Evolutionary conservation across 306 rosid species (phyloP).

Genomic region (Phaseolus lunatus): DNA sequence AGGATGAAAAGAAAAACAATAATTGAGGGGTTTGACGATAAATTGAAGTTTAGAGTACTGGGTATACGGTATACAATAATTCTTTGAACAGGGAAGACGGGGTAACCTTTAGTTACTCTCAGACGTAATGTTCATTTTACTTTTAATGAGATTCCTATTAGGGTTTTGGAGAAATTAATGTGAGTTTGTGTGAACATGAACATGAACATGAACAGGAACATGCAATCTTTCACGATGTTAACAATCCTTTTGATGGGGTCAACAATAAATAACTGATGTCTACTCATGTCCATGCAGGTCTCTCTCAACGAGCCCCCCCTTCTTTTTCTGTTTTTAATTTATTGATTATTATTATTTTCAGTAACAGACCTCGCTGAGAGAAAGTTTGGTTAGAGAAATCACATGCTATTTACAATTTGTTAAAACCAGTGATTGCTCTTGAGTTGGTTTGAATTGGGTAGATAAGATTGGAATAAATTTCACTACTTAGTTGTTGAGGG

Average conservation of each 20-base stretch:
- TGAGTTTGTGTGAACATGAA: too few relatives aligned
- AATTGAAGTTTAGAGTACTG: neutral
- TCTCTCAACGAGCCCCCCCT: neutral
- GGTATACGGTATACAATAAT: neutral
- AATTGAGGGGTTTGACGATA: neutral
- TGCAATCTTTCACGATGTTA: conserved; percentile 5
- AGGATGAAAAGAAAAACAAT: neutral
- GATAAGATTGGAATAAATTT: conserved; percentile 20
- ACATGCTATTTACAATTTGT: conserved; percentile 25
- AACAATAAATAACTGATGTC: neutral
- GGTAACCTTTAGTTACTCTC: neutral
- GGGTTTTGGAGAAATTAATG: neutral
- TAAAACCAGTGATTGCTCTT: neutral
- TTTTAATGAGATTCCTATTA: neutral
- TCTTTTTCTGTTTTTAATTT: neutral
- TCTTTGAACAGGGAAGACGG: neutral
- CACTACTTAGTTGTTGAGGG: conserved; percentile 18
- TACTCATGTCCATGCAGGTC: neutral
- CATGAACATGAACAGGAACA: too few relatives aligned
- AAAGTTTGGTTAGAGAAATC: neutral
- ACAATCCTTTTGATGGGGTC: neutral
- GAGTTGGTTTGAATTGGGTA: conserved; percentile 22
- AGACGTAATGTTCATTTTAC: neutral
- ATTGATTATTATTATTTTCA: neutral
- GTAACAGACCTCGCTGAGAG: neutral